These are phyloP conservation scores for Litsea cubeba DNA, from an alignment of 164 flowering plant species.

Conservation along the genomic window DNA sequence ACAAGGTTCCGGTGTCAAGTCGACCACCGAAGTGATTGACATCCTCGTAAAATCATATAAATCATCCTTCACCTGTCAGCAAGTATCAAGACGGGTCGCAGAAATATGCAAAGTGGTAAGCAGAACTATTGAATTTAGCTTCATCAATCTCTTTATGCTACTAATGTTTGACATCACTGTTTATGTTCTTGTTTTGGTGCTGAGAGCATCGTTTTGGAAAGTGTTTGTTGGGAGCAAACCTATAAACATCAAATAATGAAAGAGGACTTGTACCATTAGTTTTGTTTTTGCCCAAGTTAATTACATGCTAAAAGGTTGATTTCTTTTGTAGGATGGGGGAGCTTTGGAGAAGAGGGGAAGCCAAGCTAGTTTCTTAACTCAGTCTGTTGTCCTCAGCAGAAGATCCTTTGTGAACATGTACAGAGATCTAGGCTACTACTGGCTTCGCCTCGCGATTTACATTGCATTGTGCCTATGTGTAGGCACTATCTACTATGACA, in stretches of 20 bases:
- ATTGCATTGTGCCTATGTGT: constrained; percentile 29
- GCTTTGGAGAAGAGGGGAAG: constrained; percentile 19
- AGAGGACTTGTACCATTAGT: neutral
- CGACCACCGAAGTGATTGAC: constrained; percentile 29
- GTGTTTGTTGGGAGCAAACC: no score
- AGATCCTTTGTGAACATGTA: constrained; percentile 58
- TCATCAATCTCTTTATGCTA: neutral
- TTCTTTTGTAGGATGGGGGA: constrained; percentile 19
- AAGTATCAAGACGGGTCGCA: constrained; percentile 22
- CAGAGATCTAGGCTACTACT: constrained; percentile 65
- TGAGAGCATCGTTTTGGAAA: no score
- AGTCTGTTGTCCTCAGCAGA: constrained; percentile 34
- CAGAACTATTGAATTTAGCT: neutral
- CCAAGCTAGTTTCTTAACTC: constrained; percentile 36
- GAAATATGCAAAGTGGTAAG: constrained; percentile 30
- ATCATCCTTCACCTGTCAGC: constrained; percentile 29
- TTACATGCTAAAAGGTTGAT: no score
- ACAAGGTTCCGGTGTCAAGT: constrained; percentile 24
- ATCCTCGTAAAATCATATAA: constrained; percentile 40
- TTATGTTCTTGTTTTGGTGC: neutral
- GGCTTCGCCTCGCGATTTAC: constrained; percentile 47
- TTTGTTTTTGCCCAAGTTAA: neutral
- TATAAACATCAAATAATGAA: neutral
- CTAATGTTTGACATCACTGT: neutral
- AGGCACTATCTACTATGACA: constrained; percentile 44